phyloP scores from a whole-genome alignment of 2,329 filamentous ascomycete species.

The Aspergillus ochraceoroseus region DNA sequence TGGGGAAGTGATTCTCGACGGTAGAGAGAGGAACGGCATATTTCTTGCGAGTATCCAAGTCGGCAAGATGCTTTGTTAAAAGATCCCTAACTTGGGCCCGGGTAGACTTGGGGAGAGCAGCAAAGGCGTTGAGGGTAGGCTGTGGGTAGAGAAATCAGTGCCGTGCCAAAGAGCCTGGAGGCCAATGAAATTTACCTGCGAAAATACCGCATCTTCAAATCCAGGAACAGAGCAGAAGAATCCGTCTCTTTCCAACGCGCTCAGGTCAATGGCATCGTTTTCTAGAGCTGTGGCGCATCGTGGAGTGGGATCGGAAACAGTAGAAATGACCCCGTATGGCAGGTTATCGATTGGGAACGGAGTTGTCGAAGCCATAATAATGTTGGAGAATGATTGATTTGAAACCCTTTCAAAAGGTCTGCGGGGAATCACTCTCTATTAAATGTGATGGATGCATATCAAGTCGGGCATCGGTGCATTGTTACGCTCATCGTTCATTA shows the following conservation, averaged over 20 bases:
- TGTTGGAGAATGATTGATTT: neutral
- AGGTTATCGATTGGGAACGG: constrained; percentile 20
- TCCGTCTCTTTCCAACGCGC: constrained; percentile 13
- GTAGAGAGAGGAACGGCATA: constrained; percentile 9
- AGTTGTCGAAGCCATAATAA: neutral
- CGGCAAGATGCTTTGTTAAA: constrained; percentile 4
- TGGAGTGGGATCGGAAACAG: constrained; percentile 3
- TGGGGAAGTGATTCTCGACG: constrained; percentile 16
- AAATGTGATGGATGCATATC: neutral
- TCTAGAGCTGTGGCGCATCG: constrained; percentile 16
- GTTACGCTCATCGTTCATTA: too few relatives aligned
- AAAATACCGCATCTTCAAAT: constrained; percentile 6
- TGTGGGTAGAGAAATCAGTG: neutral
- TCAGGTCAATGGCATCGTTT: constrained; percentile 14
- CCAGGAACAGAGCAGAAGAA: constrained; percentile 10
- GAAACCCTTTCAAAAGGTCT: neutral
- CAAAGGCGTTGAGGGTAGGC: constrained; percentile 15
- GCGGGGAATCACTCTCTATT: neutral
- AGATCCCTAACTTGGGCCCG: constrained; percentile 9
- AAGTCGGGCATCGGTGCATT: constrained; percentile 1
- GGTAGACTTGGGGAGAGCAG: constrained; percentile 10
- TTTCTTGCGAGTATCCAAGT: constrained; percentile 1
- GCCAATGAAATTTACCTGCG: constrained; percentile 3
- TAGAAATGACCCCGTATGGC: constrained; percentile 19
- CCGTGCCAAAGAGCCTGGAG: neutral